Base-by-base conservation (phyloP, 148 eudicot species). In the Selenicereus undatus region DNA sequence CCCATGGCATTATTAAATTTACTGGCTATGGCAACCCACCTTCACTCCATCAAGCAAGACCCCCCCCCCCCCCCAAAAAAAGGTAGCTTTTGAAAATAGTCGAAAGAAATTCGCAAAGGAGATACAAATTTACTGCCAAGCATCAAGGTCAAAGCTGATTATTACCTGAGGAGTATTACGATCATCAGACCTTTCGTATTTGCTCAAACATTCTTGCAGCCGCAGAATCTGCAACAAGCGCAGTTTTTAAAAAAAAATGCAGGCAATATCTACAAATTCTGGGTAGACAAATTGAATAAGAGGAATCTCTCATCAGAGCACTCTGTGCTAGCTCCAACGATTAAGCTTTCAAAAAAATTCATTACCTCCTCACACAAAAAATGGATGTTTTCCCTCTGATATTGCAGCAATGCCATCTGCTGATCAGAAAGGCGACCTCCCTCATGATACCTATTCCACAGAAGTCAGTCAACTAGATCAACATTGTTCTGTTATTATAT, bases 331-430 rank as follows among this genome's bases (percentile, higher is more conserved):
- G 22, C 62, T 11, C 20, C 14, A 17, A 56, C 7, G 62, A 56
- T 56, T 18, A 56, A 56, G 62, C 62, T 64, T 64, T 64, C 69
- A 64, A n/a, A 64, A 64, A 12, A 27, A 66, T 26, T 66, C 35
- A 66, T 74, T 87, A 96, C 99, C 98, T 96, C 99, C 90, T 96
- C 99, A 81, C 97, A 90, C 43, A 96, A 89, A 84, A 96, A 96
- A 85, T 96, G 98, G 79, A 96, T 91, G 80, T 96, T 96, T 86
- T 94, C 98, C 72, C 98, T 91, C 82, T 96, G 99, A 86, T 96
- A 96, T 76, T 96, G 99, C 86, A 96, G 86, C 83, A 96, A 82
- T 65, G 99, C 99, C 99, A 96, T 96, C 83, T 94, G 99, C 91
- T 96, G 99, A 89, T 96, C 99, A 87, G 99, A 89, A 50, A 96